These are phyloP conservation scores for Cylindrodendrum hubeiense DNA, from an alignment of 2,329 filamentous ascomycete species.

Conservation along the genomic window DNA sequence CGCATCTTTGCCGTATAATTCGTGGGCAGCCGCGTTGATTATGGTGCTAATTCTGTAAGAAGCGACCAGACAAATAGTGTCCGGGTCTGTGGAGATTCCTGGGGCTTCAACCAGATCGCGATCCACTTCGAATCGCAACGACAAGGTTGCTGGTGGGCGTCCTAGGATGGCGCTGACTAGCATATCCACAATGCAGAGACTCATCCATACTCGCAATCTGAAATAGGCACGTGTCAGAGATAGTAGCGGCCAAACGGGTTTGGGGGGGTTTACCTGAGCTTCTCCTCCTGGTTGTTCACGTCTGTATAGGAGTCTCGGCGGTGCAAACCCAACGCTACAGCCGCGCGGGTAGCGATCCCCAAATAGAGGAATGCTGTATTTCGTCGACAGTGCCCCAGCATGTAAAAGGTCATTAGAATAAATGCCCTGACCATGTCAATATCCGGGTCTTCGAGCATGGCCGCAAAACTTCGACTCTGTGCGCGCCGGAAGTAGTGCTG, in stretches of 20 bases:
- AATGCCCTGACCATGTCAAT: slow-evolving; percentile 42
- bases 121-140: slow-evolving; percentile 21
- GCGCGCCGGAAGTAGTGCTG: slow-evolving; percentile 60
- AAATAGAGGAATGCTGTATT: slow-evolving; percentile 76
- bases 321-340: slow-evolving; percentile 68
- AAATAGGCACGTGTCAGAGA: slow-evolving; percentile 13
- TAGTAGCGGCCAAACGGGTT: background rate
- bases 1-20: slow-evolving; percentile 55
- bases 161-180: slow-evolving; percentile 54
- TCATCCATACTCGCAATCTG: slow-evolving; percentile 53
- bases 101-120: slow-evolving; percentile 25
- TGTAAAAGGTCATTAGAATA: slow-evolving; percentile 77
- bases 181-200: slow-evolving; percentile 54
- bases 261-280: slow-evolving; percentile 30
- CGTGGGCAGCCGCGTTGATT: slow-evolving; percentile 58
- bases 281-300: slow-evolving; percentile 27
- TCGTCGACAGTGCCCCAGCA: slow-evolving; percentile 71
- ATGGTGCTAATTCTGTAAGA: slow-evolving; percentile 58
- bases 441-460: slow-evolving; percentile 43
- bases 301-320: slow-evolving; percentile 41
- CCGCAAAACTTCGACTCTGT: slow-evolving; percentile 35
- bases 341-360: slow-evolving; percentile 69
- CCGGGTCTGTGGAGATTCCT: slow-evolving; percentile 25
- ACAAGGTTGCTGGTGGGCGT: slow-evolving; percentile 50
- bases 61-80: slow-evolving; percentile 51